phyloP scores from a whole-genome alignment of 2,329 filamentous ascomycete species.

The Aureobasidium sp. region DNA sequence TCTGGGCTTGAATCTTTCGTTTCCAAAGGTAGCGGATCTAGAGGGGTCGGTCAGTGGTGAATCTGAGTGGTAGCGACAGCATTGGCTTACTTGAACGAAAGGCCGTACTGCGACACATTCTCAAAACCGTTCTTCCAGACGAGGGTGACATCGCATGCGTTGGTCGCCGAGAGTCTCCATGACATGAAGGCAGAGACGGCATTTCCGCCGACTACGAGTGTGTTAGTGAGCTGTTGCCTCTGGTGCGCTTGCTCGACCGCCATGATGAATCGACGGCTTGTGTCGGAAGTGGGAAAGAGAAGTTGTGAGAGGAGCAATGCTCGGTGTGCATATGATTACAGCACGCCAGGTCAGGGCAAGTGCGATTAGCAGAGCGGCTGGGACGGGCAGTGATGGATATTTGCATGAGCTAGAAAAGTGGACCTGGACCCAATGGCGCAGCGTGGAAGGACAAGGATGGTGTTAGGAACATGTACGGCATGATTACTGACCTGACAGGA shows the following conservation, averaged over 20 bases:
- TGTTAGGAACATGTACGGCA: conserved; percentile 7
- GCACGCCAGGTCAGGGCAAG: neutral
- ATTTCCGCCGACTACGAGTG: conserved; percentile 89
- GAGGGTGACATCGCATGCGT: conserved; percentile 95
- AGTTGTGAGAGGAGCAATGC: conserved; percentile 5
- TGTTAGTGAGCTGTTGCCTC: conserved; percentile 24
- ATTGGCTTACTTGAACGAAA: conserved; percentile 84
- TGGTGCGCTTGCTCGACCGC: conserved; percentile 1
- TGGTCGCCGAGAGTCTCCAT: conserved; percentile 94
- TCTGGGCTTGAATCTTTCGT: conserved; percentile 94
- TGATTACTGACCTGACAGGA: conserved; percentile 52
- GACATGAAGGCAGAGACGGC: conserved; percentile 94
- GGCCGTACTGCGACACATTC: conserved; percentile 88
- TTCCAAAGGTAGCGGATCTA: conserved; percentile 84
- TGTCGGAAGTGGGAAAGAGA: conserved; percentile 3
- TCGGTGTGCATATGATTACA: neutral
- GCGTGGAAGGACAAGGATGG: conserved; percentile 7
- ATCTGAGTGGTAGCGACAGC: neutral
- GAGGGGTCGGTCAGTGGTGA: conserved; percentile 18
- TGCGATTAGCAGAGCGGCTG: conserved; percentile 7
- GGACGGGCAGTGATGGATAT: conserved; percentile 17
- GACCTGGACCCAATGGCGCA: conserved; percentile 1
- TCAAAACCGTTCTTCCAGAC: conserved; percentile 98
- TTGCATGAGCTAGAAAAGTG: conserved; percentile 17
- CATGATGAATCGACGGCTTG: conserved; percentile 6